Base-by-base conservation (phyloP, 306 rosid species). In the Mucuna pruriens region DNA sequence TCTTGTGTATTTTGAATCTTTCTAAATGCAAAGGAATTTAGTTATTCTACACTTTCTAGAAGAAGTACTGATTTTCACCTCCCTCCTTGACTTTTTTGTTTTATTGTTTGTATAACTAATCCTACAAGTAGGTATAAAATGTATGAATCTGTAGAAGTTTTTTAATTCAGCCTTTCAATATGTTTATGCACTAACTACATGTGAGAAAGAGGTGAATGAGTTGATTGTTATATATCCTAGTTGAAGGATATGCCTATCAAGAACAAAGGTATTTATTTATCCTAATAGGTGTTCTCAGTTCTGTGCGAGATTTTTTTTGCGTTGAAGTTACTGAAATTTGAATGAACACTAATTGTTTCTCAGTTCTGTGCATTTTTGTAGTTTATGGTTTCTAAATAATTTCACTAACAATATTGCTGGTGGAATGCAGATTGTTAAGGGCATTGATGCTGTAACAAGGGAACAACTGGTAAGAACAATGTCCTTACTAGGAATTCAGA, bases 361-460 rank as follows among this genome's bases (percentile, higher is more conserved):
- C 23, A 11, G 46, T 55, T 65, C 62, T 73, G 61, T 65, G 81
- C 74, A 57, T 63, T 58, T 46, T 42, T 67, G 65, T 74, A 33
- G 33, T 81, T 11, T 61, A 73, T 17, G 80, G 44, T 71, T 74
- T 58, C 75, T 40, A 49, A 48, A 70, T 36, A 42, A 42, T 36
- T 51, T 68, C 67, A 84, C 83, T 15, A 12, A 52, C 66, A 36
- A 63, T 60, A 75, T 73, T 83, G 52, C 29, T 61, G 49, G 69
- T 62, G 82, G 68, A 73, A 84, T 65, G 72, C 94, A 95, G 99
- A 90, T 95, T 69, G 99, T 95, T 22, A 93, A 95, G 86, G 99
- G 96, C 73, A 95, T 95, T 75, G 99, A 95, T 85, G 99, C 98
- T 69, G 80, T 95, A 74, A 87, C 98, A 25, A 93, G 99, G 84